Conservation (phyloP, 1,284 basidiomycete species). For the Puccinia horiana region DNA sequence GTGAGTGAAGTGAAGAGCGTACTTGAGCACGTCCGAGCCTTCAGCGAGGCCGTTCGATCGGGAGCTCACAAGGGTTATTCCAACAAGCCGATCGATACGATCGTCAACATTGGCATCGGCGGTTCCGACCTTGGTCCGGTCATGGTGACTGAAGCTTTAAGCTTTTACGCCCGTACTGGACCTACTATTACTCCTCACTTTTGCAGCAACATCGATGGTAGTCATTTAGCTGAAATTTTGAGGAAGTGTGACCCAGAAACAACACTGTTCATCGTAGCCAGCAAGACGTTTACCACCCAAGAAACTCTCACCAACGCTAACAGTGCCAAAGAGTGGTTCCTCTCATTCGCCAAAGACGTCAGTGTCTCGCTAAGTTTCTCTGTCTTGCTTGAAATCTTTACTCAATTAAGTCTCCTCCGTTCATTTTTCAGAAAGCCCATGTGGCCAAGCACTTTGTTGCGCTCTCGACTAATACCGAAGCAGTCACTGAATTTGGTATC, state of each 20-base stretch:
- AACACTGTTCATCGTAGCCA: constrained; percentile 94
- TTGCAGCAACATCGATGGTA: constrained; percentile 97
- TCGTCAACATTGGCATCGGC: constrained; percentile 99
- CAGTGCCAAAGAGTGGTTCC: constrained; percentile 92
- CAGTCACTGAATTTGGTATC: constrained; percentile 94
- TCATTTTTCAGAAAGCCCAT: constrained; percentile 67
- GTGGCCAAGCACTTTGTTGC: constrained; percentile 99
- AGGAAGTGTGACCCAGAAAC: constrained; percentile 82
- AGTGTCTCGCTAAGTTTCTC: constrained; percentile 1
- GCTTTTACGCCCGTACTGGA: constrained; percentile 74
- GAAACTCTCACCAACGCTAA: constrained; percentile 99
- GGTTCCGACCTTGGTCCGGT: constrained; percentile 96
- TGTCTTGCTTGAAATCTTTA: neutral
- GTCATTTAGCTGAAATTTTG: constrained; percentile 88
- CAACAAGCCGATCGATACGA: constrained; percentile 86
- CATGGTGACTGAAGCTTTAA: constrained; percentile 98
- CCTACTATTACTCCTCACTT: constrained; percentile 85
- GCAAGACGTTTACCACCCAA: constrained; percentile 98
- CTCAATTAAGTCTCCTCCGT: neutral
- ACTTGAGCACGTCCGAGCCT: constrained; percentile 85
- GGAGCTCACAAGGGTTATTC: constrained; percentile 96
- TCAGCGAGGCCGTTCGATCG: constrained; percentile 79
- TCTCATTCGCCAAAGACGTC: constrained; percentile 67
- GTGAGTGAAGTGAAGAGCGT: constrained; percentile 80
- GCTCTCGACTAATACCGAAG: constrained; percentile 91